Evolutionary conservation across 139 green algal genomes (phyloP).

Genomic region (Edaphochlamys debaryana): DNA sequence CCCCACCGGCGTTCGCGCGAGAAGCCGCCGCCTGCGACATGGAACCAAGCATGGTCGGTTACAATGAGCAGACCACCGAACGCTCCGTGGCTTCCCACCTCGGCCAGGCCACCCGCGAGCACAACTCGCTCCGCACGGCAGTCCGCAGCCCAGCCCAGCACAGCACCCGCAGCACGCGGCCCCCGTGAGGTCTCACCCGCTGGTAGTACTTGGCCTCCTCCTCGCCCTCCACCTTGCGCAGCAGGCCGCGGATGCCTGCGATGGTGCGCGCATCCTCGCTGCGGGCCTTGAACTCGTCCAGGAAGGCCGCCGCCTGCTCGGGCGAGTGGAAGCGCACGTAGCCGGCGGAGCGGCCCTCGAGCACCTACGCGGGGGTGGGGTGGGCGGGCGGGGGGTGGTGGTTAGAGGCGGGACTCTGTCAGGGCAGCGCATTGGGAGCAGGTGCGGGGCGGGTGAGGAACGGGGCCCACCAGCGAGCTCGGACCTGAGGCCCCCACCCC

Average conservation of each 20-base stretch:
- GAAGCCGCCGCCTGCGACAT: background rate
- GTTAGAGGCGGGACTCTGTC: too few species aligned
- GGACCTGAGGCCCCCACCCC: too few species aligned
- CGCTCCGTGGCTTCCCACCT: too few species aligned
- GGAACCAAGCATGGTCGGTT: background rate
- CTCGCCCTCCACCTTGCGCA: slow-evolving; percentile 70
- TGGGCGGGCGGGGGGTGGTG: background rate
- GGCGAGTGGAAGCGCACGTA: slow-evolving; percentile 60
- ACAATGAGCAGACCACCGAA: too few species aligned
- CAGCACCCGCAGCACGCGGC: too few species aligned
- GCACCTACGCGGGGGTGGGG: background rate
- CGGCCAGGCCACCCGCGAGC: background rate
- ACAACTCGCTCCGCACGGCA: background rate
- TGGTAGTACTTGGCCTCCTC: slow-evolving; percentile 73
- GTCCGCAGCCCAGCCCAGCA: background rate
- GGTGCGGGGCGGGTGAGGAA: too few species aligned
- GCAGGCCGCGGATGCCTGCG: slow-evolving; percentile 47
- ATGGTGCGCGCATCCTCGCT: slow-evolving; percentile 58
- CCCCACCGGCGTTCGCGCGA: background rate
- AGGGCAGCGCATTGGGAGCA: too few species aligned
- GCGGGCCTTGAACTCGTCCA: slow-evolving; percentile 38
- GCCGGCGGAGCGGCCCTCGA: slow-evolving; percentile 58
- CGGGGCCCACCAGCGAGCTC: too few species aligned
- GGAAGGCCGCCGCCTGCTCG: slow-evolving; percentile 41
- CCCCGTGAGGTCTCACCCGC: slow-evolving; percentile 42